phyloP scores from a whole-genome alignment of 169 alveolate genomes.

The Cryptosporidium tyzzeri region DNA sequence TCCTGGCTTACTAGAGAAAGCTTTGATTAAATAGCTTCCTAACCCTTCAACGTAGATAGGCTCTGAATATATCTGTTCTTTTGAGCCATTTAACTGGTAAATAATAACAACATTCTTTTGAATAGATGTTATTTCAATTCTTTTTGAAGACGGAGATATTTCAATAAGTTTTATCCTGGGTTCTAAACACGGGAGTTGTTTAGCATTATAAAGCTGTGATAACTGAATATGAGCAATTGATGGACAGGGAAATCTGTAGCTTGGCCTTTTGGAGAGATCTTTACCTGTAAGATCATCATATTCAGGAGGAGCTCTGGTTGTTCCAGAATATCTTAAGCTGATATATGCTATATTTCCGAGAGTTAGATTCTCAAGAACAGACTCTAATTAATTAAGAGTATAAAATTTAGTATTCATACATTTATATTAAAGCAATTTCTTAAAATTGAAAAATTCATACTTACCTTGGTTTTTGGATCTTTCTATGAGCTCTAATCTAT shows the following conservation, averaged over 20 bases:
- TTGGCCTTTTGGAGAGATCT: slow-evolving; percentile 58
- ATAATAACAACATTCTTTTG: slow-evolving; percentile 37
- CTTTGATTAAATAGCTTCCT: slow-evolving; percentile 40
- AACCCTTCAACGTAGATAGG: slow-evolving; percentile 27
- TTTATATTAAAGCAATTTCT: neutral
- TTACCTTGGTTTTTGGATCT: slow-evolving; percentile 13
- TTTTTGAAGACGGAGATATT: slow-evolving; percentile 9
- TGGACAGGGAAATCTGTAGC: slow-evolving; percentile 73
- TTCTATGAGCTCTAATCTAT: slow-evolving; percentile 12
- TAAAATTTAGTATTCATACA: neutral
- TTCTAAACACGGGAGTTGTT: slow-evolving; percentile 28
- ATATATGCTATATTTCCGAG: slow-evolving; percentile 54
- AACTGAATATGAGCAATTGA: slow-evolving; percentile 63
- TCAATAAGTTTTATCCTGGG: slow-evolving; percentile 25
- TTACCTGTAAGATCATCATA: slow-evolving; percentile 64
- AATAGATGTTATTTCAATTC: slow-evolving; percentile 7
- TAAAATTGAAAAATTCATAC: neutral
- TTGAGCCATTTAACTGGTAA: slow-evolving; percentile 53
- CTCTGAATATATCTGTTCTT: slow-evolving; percentile 48
- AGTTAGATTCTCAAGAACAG: slow-evolving; percentile 10
- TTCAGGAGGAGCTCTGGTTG: slow-evolving; percentile 73
- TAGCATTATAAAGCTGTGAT: slow-evolving; percentile 46
- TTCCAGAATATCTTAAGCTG: slow-evolving; percentile 50
- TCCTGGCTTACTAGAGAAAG: slow-evolving; percentile 44
- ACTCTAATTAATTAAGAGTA: neutral